A percentile compares a stretch with the other conserved stretches of the same genome.
phyloP scores from a whole-genome alignment of 257 asterid genomes.

The Coffea canephora region DNA sequence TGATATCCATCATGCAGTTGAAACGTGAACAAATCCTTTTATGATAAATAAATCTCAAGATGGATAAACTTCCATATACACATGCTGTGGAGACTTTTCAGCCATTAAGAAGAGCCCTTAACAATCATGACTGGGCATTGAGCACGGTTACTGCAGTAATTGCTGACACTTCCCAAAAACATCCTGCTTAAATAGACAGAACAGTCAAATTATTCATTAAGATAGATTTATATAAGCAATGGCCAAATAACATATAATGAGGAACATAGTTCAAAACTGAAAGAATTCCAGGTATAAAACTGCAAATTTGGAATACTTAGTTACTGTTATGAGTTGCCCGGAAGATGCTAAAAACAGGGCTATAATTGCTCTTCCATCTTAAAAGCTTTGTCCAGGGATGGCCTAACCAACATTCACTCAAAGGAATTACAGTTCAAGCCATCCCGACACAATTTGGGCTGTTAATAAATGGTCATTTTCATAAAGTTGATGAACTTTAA shows the following conservation, averaged over 20 bases:
- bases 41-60: neutral
- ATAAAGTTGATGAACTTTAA: neutral
- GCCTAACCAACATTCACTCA: neutral
- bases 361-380: neutral
- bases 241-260: neutral
- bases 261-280: neutral
- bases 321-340: neutral
- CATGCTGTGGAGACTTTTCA: constrained; percentile 4
- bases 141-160: constrained; percentile 46
- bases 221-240: neutral
- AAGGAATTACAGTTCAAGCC: neutral
- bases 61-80: neutral
- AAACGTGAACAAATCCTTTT: neutral
- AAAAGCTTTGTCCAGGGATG: neutral
- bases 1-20: neutral
- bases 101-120: constrained; percentile 19
- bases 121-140: constrained; percentile 50
- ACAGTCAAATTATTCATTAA: constrained; percentile 1
- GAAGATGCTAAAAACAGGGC: neutral
- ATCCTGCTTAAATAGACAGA: constrained; percentile 32
- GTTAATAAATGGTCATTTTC: neutral
- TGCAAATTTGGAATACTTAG: neutral
- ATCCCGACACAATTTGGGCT: neutral
- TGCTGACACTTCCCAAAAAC: constrained; percentile 57
- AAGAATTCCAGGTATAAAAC: neutral